Evolutionary conservation across 169 alveolate genomes (phyloP).

Genomic region (Pseudocohnilembus persalinus): DNA sequence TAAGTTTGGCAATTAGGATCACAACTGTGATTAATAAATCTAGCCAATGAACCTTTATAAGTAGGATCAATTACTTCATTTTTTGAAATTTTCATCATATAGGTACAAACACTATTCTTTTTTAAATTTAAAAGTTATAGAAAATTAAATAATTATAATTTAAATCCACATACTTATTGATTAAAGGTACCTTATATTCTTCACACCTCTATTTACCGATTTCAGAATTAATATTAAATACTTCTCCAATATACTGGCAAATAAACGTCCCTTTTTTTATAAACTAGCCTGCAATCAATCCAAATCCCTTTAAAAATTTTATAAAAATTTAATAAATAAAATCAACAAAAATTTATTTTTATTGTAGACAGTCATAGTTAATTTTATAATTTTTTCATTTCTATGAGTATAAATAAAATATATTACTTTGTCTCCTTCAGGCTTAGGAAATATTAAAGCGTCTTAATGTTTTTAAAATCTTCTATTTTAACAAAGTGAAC

Average conservation of each 20-base stretch:
- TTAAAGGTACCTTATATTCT: slow-evolving; percentile 55
- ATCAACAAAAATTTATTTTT: too few relatives aligned
- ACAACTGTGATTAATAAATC: slow-evolving; percentile 97
- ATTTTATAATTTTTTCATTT: too few relatives aligned
- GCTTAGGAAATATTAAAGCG: slow-evolving; percentile 51
- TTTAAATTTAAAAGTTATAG: background rate
- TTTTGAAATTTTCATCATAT: slow-evolving; percentile 66
- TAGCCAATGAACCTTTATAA: slow-evolving; percentile 93
- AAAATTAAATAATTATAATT: background rate
- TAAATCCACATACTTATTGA: background rate
- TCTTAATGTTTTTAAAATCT: slow-evolving; percentile 53
- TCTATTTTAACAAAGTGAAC: slow-evolving; percentile 48
- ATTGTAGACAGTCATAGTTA: too few relatives aligned
- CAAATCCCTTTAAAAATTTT: slow-evolving; percentile 46
- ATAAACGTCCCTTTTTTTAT: slow-evolving; percentile 51
- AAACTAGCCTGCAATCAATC: slow-evolving; percentile 56
- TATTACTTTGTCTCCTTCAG: slow-evolving; percentile 35
- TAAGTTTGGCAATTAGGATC: slow-evolving; percentile 97
- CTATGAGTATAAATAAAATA: too few relatives aligned
- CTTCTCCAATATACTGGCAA: slow-evolving; percentile 74
- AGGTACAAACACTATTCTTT: slow-evolving; percentile 64
- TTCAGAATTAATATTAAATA: slow-evolving; percentile 57
- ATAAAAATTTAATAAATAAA: too few relatives aligned
- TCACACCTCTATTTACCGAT: slow-evolving; percentile 56
- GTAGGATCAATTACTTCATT: slow-evolving; percentile 96